These are phyloP conservation scores for Backusella liffmaniae DNA, from an alignment of 192 early-diverging fungal genomes.

Conservation along the genomic window DNA sequence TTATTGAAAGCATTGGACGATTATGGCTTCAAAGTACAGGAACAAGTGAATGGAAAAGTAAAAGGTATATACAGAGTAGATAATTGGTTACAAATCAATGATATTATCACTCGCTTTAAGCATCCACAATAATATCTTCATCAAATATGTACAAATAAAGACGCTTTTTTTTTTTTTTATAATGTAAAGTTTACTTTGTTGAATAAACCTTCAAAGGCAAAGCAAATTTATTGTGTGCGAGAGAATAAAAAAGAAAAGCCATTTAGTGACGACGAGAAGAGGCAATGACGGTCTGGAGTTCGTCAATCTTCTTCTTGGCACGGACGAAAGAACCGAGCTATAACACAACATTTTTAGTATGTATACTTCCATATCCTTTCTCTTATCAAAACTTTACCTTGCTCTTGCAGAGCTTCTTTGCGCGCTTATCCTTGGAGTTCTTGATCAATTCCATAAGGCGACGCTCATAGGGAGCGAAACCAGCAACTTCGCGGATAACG, in stretches of 20 bases:
- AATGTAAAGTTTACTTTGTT: neutral
- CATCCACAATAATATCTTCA: neutral
- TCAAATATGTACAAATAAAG: no score
- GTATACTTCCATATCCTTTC: neutral
- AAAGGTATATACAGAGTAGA: conserved; percentile 4
- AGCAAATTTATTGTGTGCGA: neutral
- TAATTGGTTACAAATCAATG: conserved; percentile 9
- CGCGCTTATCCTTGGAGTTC: conserved; percentile 99
- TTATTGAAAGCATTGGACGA: conserved; percentile 1
- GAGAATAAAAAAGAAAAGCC: neutral
- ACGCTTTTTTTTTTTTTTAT: neutral
- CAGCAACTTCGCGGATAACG: conserved; percentile 95
- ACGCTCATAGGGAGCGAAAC: conserved; percentile 97
- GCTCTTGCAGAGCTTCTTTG: conserved; percentile 96
- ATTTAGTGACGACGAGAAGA: conserved; percentile 77
- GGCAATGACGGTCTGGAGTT: conserved; percentile 90
- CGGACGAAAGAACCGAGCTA: conserved; percentile 95
- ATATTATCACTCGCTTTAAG: neutral
- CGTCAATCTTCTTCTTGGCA: conserved; percentile 99
- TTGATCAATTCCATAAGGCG: conserved; percentile 99
- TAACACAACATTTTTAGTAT: neutral
- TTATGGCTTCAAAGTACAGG: conserved; percentile 1
- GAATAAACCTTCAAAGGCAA: neutral
- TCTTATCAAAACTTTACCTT: conserved; percentile 56
- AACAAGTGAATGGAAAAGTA: neutral